Conservation (phyloP, 768 basidiomycete species). For the Sutorius australiensis region DNA sequence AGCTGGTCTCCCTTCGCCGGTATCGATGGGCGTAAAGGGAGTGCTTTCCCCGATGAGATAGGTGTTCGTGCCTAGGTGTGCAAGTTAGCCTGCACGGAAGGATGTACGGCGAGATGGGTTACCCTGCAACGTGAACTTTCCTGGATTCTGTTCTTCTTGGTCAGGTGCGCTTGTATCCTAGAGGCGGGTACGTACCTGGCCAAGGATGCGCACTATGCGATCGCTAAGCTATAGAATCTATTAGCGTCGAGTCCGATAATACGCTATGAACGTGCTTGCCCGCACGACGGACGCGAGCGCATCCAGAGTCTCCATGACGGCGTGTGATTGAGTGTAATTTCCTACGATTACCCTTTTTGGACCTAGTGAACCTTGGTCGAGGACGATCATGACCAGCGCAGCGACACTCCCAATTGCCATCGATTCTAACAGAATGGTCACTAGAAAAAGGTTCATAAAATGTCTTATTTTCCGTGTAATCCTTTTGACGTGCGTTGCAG, state of each 20-base stretch:
- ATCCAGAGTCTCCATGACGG: conserved; percentile 49
- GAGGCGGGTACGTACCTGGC: conserved; percentile 51
- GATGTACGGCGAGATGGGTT: background rate
- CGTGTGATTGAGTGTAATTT: background rate
- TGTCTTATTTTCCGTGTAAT: background rate
- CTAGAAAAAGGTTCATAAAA: conserved; percentile 41
- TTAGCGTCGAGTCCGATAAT: background rate
- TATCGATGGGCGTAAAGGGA: conserved; percentile 80
- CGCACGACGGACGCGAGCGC: conserved; percentile 49
- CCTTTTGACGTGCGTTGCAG: conserved; percentile 25
- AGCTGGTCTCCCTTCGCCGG: conserved; percentile 66
- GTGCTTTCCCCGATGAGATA: conserved; percentile 71
- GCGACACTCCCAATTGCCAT: conserved; percentile 11
- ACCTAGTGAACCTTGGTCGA: background rate
- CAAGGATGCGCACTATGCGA: conserved; percentile 64
- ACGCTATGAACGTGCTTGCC: conserved; percentile 33
- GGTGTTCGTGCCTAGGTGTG: conserved; percentile 75
- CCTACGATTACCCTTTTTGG: conserved; percentile 6
- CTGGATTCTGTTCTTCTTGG: conserved; percentile 61
- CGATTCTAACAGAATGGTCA: conserved; percentile 34
- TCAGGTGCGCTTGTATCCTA: background rate
- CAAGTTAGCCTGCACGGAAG: background rate
- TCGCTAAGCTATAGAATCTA: conserved; percentile 53
- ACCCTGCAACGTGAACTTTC: conserved; percentile 88
- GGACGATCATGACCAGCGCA: conserved; percentile 38